Evolutionary conservation across 2,329 filamentous ascomycete genomes (phyloP), one percentile per base, ranked within the genome.

Genomic region (Aspergillus tanneri): DNA sequence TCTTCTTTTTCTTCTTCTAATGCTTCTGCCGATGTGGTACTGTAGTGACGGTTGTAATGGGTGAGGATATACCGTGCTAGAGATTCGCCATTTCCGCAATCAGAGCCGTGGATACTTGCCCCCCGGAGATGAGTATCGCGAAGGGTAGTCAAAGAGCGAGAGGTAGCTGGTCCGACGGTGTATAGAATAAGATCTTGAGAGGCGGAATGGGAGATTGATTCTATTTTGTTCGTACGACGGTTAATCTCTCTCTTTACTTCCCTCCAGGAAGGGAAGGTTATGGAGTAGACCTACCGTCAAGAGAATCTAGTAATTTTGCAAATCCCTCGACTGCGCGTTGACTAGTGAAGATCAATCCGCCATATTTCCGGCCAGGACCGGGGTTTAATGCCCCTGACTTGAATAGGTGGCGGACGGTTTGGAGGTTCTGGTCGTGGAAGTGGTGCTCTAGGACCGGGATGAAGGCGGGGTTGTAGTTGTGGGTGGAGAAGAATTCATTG

Each of bases 41-140:
- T n/a, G 37, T 56, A 46, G 0, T 76, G 52, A 6, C 50, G 49
- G 45, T 79, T 81, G 63, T 96, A 95, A 65, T 96, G 87, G 2
- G 83, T 72, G 5, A 95, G 76, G 45, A 99, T 96, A 62, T 85
- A 87, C 5, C 78, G 72, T 0, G 90, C 86, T 22, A 99, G 79
- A 2, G 80, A 82, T 55, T 92, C 88, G 23, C 92, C 93, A 57
- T 86, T 95, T 10, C 93, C 93, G 0, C 88, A 87, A 50, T 95
- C 84, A 54, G 86, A 82, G 38, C 92, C 93, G 50, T 88, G 80
- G 24, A 96, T 81, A 1, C 38, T 82, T 73, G 61, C 86, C 65
- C 32, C 74, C 63, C 42, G 83, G 72, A 47, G 70, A 56, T 65
- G 54, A 12, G 53, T 54, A 56, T 60, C 62, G 32, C 73, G 68